Evolutionary conservation across 1,139 yeast genomes (phyloP).

Genomic region (Yamadazyma triangularis): DNA sequence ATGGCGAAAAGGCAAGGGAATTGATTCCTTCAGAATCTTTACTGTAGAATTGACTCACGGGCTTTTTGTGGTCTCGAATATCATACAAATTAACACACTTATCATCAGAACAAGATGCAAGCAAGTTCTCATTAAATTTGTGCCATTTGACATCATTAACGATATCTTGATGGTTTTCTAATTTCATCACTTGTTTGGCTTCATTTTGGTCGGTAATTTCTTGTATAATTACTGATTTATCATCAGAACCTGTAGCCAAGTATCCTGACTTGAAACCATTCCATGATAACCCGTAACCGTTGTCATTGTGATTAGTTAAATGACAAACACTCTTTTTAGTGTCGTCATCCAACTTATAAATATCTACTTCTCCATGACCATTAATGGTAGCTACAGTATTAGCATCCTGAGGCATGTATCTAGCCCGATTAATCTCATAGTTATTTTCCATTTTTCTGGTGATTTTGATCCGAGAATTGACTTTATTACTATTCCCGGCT

Average conservation of each 20-base stretch:
- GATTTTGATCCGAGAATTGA: conserved; percentile 53
- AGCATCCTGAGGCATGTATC: conserved; percentile 74
- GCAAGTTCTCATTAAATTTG: conserved; percentile 39
- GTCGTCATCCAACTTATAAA: conserved; percentile 49
- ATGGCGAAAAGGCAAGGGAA: conserved; percentile 60
- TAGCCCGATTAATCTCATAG: conserved; percentile 75
- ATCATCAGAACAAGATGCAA: conserved; percentile 75
- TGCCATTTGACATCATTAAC: conserved; percentile 80
- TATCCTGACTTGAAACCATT: conserved; percentile 43
- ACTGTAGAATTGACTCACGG: conserved; percentile 27
- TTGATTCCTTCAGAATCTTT: conserved; percentile 47
- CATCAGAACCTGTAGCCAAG: conserved; percentile 62
- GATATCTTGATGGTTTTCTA: conserved; percentile 45
- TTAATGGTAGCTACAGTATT: conserved; percentile 70
- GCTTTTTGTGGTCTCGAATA: conserved; percentile 21
- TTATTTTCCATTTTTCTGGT: conserved; percentile 49
- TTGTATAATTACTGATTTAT: conserved; percentile 55
- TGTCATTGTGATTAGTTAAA: conserved; percentile 53
- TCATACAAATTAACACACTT: conserved; percentile 41
- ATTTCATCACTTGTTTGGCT: conserved; percentile 16
- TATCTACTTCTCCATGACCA: conserved; percentile 65
- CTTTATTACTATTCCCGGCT: conserved; percentile 19
- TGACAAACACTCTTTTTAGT: conserved; percentile 20
- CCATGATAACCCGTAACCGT: conserved; percentile 76
- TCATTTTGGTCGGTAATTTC: conserved; percentile 43